These are phyloP conservation scores for Diplodia seriata DNA, from an alignment of 2,329 filamentous ascomycete species.

Conservation along the genomic window DNA sequence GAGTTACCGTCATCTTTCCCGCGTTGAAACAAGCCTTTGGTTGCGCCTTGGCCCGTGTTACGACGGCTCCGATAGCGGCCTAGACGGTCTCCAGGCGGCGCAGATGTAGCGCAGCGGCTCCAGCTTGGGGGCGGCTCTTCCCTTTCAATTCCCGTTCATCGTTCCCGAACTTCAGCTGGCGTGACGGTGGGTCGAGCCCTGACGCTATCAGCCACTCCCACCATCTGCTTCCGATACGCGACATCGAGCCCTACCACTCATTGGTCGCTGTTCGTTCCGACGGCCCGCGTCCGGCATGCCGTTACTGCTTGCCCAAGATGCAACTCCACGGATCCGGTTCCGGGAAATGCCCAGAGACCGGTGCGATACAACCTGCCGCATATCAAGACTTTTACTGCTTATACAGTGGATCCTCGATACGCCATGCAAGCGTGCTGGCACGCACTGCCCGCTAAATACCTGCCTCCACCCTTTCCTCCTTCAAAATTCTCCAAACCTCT, in stretches of 20 bases:
- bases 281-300: constrained; percentile 21
- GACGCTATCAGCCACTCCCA: constrained; percentile 17
- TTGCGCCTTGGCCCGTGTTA: background rate
- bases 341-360: constrained; percentile 4
- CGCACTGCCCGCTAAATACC: constrained; percentile 18
- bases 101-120: background rate
- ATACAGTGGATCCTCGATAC: constrained; percentile 18
- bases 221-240: constrained; percentile 17
- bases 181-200: constrained; percentile 32
- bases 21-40: background rate
- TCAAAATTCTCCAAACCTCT: no score
- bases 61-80: constrained; percentile 22
- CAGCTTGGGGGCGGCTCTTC: constrained; percentile 6
- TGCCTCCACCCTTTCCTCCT: background rate
- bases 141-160: constrained; percentile 27
- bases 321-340: background rate
- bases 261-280: background rate
- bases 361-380: constrained; percentile 30
- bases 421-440: background rate
- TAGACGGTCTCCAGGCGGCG: background rate
- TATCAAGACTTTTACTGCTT: background rate
- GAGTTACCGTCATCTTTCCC: background rate
- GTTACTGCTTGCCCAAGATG: constrained; percentile 9
- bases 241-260: background rate
- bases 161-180: constrained; percentile 27